Percentiles rank a stretch among this genome's conserved stretches.
phyloP scores from a whole-genome alignment of 2,329 filamentous ascomycete genomes.

The Ophiocordyceps camponoti-leonardi region DNA sequence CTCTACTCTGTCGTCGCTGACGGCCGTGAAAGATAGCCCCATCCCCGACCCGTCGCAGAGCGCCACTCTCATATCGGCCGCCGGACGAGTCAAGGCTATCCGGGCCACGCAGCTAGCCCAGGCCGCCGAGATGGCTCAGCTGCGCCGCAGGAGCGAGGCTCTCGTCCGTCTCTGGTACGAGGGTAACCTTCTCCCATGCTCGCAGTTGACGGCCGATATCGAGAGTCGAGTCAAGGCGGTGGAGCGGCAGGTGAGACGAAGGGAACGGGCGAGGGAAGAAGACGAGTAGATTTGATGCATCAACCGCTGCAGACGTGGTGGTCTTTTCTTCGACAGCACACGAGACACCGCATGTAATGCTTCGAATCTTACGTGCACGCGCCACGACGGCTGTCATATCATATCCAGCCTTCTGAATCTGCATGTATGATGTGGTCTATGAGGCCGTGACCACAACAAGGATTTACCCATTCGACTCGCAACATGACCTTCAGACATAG shows the following conservation, averaged over 20 bases:
- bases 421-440: no score
- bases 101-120: constrained; percentile 45
- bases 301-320: background rate
- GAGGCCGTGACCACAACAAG: no score
- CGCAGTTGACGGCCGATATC: constrained; percentile 52
- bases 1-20: constrained; percentile 37
- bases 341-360: background rate
- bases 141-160: constrained; percentile 44
- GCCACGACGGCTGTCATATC: no score
- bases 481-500: no score
- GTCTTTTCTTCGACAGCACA: background rate
- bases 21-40: constrained; percentile 36
- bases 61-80: constrained; percentile 37
- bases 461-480: no score
- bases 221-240: constrained; percentile 49
- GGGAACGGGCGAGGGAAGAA: constrained; percentile 40
- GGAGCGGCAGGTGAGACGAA: constrained; percentile 47
- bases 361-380: background rate
- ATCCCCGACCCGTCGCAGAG: constrained; percentile 37
- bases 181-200: constrained; percentile 47
- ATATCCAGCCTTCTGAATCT: no score
- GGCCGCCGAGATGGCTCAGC: constrained; percentile 41
- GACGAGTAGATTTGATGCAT: constrained; percentile 15
- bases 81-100: constrained; percentile 43
- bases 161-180: constrained; percentile 59